A percentile compares a stretch with the other conserved stretches of the same genome.
phyloP scores from a whole-genome alignment of 164 flowering plant genomes.

The Platanus orientalis region DNA sequence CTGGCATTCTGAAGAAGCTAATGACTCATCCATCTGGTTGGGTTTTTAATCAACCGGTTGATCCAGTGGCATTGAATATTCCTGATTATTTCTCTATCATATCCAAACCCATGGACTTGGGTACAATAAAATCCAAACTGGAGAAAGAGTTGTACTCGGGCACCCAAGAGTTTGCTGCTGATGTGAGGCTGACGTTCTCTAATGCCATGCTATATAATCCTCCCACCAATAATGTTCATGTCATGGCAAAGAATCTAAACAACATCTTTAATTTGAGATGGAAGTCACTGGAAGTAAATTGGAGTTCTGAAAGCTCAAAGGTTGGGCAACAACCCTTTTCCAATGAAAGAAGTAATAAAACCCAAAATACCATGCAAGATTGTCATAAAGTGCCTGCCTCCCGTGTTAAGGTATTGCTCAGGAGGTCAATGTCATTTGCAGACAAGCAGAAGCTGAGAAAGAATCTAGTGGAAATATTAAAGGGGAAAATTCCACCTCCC shows the following conservation, averaged over 20 bases:
- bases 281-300: conserved; percentile 44
- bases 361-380: conserved; percentile 3
- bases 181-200: conserved; percentile 73
- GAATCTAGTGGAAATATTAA: conserved; percentile 22
- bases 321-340: conserved; percentile 13
- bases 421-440: conserved; percentile 25
- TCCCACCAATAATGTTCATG: conserved; percentile 48
- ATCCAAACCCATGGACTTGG: conserved; percentile 80
- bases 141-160: conserved; percentile 36
- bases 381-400: conserved; percentile 12
- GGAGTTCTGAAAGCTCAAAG: conserved; percentile 19
- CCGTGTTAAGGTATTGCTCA: conserved; percentile 5
- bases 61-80: conserved; percentile 54
- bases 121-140: conserved; percentile 64
- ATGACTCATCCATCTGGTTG: conserved; percentile 48
- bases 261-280: conserved; percentile 44
- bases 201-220: conserved; percentile 90
- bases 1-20: conserved; percentile 43
- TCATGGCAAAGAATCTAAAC: conserved; percentile 46
- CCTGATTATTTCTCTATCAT: conserved; percentile 79
- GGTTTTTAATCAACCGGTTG: conserved; percentile 67
- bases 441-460: conserved; percentile 37
- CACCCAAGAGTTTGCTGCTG: conserved; percentile 63
- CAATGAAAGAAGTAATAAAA: conserved; percentile 10
- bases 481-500: conserved; percentile 20